Conservation (phyloP, 116 monocot genomes). For the Posidonia oceanica region DNA sequence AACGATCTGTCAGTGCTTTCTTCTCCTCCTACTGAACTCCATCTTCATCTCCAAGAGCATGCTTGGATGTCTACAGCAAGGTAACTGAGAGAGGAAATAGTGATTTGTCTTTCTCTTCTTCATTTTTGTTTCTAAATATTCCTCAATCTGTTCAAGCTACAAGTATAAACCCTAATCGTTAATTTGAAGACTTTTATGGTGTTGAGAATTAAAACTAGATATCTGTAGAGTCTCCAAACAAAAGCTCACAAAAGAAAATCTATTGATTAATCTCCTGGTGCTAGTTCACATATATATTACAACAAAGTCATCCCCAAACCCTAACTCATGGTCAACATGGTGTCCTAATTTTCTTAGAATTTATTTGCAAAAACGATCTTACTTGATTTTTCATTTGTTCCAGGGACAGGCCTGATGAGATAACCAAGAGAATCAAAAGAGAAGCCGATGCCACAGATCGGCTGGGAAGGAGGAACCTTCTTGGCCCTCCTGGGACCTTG, state of each 20-base stretch:
- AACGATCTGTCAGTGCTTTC: not conserved
- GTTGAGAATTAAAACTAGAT: too few relatives aligned
- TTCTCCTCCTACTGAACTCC: constrained; percentile 2
- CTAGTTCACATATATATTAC: not conserved
- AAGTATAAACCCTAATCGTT: not conserved
- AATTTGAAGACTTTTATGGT: too few relatives aligned
- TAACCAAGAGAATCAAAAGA: constrained; percentile 54
- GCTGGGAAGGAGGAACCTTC: constrained; percentile 25
- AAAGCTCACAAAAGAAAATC: not conserved
- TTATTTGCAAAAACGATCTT: not conserved
- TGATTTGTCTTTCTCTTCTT: not conserved
- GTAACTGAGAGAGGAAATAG: constrained; percentile 17
- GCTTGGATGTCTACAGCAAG: constrained; percentile 67
- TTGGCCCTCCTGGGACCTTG: constrained; percentile 27
- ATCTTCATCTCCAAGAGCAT: constrained; percentile 24
- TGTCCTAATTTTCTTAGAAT: not conserved
- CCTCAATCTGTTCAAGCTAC: not conserved
- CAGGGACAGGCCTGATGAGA: constrained; percentile 47
- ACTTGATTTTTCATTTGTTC: not conserved
- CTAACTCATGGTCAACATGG: not conserved
- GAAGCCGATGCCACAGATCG: constrained; percentile 35
- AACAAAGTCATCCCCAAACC: too few relatives aligned
- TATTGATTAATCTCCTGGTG: not conserved
- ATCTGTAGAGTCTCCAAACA: too few relatives aligned
- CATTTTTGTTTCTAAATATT: not conserved